phyloP scores from a whole-genome alignment of 495 filamentous ascomycete species.

The Monascus purpureus region DNA sequence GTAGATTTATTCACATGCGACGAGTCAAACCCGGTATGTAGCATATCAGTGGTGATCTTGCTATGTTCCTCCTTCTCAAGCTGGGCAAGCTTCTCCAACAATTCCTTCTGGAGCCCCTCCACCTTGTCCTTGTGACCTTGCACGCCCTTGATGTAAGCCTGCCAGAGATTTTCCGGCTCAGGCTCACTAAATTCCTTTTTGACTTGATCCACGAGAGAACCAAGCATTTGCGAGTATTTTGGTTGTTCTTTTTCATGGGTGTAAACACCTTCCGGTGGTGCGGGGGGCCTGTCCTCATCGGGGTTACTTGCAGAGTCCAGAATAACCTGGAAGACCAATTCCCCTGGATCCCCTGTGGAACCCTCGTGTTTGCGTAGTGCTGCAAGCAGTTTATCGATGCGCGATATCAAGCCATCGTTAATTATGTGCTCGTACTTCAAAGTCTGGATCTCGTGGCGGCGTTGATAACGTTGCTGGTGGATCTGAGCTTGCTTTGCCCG shows the following conservation, averaged over 20 bases:
- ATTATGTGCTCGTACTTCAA: slow-evolving; percentile 85
- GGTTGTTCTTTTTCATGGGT: slow-evolving; percentile 59
- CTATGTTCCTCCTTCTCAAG: slow-evolving; percentile 74
- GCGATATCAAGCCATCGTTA: slow-evolving; percentile 76
- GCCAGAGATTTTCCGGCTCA: slow-evolving; percentile 45
- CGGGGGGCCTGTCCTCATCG: slow-evolving; percentile 56
- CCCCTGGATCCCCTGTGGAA: slow-evolving; percentile 57
- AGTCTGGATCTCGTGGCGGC: slow-evolving; percentile 77
- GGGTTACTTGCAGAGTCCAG: slow-evolving; percentile 63
- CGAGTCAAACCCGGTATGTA: slow-evolving; percentile 86
- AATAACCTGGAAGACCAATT: slow-evolving; percentile 74
- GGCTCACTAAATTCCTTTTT: slow-evolving; percentile 75
- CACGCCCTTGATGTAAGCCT: slow-evolving; percentile 63
- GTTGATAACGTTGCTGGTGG: slow-evolving; percentile 71
- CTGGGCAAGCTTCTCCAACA: slow-evolving; percentile 56
- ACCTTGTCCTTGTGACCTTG: slow-evolving; percentile 64
- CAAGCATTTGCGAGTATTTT: slow-evolving; percentile 93
- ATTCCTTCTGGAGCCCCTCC: slow-evolving; percentile 56
- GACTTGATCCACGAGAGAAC: slow-evolving; percentile 77
- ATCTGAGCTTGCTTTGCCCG: slow-evolving; percentile 96
- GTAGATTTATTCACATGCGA: slow-evolving; percentile 57
- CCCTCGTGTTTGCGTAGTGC: slow-evolving; percentile 54
- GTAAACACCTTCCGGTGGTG: slow-evolving; percentile 66
- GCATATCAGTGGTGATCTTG: slow-evolving; percentile 87
- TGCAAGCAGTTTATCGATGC: slow-evolving; percentile 63